Percentiles rank a stretch among this genome's conserved stretches.
Conservation (phyloP, 257 asterid genomes). For the Nicotiana paniculata region DNA sequence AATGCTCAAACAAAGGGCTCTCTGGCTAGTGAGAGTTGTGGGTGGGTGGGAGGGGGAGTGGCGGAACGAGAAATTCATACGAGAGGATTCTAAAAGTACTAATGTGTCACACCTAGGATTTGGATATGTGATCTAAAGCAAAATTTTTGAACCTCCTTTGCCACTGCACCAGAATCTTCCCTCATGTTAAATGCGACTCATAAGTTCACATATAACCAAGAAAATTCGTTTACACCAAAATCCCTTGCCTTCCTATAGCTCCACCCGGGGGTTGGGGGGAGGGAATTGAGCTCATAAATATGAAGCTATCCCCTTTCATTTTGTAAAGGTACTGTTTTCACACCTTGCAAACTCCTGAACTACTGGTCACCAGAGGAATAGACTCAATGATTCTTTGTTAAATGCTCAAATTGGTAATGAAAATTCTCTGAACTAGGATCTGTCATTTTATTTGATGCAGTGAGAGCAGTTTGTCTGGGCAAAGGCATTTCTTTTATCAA, state of each 20-base stretch:
- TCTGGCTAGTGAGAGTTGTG: background rate
- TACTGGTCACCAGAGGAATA: background rate
- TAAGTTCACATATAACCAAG: too few species aligned
- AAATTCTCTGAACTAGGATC: constrained; percentile 5
- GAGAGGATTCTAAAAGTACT: too few species aligned
- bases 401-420: background rate
- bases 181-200: too few species aligned
- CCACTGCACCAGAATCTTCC: too few species aligned
- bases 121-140: too few species aligned
- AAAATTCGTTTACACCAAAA: too few species aligned
- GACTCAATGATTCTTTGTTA: background rate
- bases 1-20: background rate
- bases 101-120: too few species aligned
- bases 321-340: background rate
- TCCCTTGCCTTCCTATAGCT: too few species aligned
- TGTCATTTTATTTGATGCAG: constrained; percentile 17
- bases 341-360: background rate
- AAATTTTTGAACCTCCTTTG: too few species aligned
- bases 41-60: too few species aligned
- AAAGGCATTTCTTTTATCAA: constrained; percentile 53
- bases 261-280: background rate
- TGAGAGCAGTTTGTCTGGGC: constrained; percentile 83
- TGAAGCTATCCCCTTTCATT: background rate
- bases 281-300: background rate
- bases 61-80: too few species aligned